Conservation (phyloP, 2,329 filamentous ascomycete genomes). For the Verticillium nubilum region DNA sequence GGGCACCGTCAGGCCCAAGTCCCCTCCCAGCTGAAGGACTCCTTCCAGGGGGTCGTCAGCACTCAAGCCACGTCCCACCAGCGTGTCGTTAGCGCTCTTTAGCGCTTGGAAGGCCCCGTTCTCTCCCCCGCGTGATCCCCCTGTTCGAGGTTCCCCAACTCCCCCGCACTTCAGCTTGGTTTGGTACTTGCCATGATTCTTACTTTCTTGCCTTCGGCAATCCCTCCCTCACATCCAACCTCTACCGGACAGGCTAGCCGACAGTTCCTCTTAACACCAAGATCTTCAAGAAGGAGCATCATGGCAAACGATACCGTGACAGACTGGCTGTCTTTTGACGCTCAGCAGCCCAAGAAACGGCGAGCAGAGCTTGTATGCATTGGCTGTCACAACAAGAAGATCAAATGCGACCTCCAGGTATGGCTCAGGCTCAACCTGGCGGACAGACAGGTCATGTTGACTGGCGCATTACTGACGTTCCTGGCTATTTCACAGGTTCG, state of each 20-base stretch:
- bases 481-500: constrained; percentile 7
- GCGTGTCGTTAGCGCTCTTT: constrained; percentile 2
- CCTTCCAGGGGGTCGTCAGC: neutral
- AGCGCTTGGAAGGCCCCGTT: neutral
- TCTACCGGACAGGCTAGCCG: no score
- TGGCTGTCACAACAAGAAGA: constrained; percentile 27
- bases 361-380: constrained; percentile 23
- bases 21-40: no score
- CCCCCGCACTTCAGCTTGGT: neutral
- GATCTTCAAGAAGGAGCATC: neutral
- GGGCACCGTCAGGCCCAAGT: no score
- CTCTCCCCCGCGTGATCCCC: neutral
- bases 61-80: neutral
- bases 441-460: neutral
- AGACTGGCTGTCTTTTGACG: constrained; percentile 27
- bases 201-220: no score
- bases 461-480: neutral
- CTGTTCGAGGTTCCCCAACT: neutral
- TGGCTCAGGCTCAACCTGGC: neutral
- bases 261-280: no score
- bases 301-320: constrained; percentile 7
- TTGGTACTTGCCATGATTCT: no score
- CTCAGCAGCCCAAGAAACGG: constrained; percentile 23
- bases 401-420: constrained; percentile 27
- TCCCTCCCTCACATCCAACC: no score